phyloP scores from a whole-genome alignment of 768 basidiomycete genomes.

The Albatrellus ellisii region DNA sequence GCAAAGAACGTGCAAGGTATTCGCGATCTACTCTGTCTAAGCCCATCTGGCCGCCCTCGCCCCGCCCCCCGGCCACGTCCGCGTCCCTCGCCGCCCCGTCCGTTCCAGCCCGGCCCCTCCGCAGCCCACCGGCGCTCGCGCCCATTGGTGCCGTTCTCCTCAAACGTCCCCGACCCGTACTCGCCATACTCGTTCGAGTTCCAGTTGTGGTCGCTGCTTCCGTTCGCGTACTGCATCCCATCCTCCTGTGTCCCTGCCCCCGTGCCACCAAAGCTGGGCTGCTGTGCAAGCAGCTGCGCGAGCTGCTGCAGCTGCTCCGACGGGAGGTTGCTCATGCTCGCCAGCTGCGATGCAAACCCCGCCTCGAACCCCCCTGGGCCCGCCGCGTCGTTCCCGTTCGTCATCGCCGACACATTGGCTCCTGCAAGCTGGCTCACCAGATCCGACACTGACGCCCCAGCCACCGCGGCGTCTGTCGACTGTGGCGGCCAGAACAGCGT shows the following conservation, averaged over 20 bases:
- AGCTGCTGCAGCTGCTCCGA: conserved; percentile 14
- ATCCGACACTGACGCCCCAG: conserved; percentile 46
- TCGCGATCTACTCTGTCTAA: conserved; percentile 67
- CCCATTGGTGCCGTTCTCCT: conserved; percentile 13
- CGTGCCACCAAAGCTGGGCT: conserved; percentile 3
- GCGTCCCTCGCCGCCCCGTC: conserved; percentile 28
- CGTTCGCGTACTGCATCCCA: background rate
- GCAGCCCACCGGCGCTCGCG: conserved; percentile 25
- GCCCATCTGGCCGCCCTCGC: conserved; percentile 43
- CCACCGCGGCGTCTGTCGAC: conserved; percentile 15
- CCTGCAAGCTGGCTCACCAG: conserved; percentile 50
- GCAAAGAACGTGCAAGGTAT: conserved; percentile 85
- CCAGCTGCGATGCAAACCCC: conserved; percentile 5
- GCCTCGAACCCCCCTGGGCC: conserved; percentile 22
- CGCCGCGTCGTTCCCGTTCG: conserved; percentile 22
- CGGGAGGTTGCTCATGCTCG: conserved; percentile 11
- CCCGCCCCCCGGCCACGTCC: conserved; percentile 33
- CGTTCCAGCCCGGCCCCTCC: conserved; percentile 34
- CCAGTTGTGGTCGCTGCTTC: background rate
- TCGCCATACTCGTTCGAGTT: conserved; percentile 8
- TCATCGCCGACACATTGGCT: conserved; percentile 19
- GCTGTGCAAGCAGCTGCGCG: conserved; percentile 14
- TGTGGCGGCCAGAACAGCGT: conserved; percentile 42
- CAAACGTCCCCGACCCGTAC: conserved; percentile 11
- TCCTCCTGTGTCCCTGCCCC: background rate